Evolutionary conservation across 768 basidiomycete species (phyloP), one percentile per base, ranked within the genome.

Genomic region (Tricholoma hemisulphureum): DNA sequence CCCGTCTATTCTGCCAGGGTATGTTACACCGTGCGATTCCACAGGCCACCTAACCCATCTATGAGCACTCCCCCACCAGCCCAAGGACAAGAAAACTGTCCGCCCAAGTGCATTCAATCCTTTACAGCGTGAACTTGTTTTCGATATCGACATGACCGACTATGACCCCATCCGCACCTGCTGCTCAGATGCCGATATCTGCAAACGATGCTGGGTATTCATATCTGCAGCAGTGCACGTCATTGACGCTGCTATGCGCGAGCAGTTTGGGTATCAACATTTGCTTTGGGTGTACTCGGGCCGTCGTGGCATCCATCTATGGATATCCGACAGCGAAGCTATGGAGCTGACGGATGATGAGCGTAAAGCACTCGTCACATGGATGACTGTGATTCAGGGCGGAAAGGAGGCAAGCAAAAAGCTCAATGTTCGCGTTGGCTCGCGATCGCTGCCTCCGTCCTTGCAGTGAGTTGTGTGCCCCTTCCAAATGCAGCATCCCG

Each of bases 141-240:
- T 99, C 70, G 97, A 99, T 84, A 98, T 99, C 69, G 97, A 99
- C 74, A 98, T 99, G 97, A 96, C 97, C 14, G 97, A 99, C 74
- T 99, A 98, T 74, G 96, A 99, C 70, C 79, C 87, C 45, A 84
- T 98, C 66, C 87, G 97, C 49, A 98, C 95, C 1, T 99, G 97
- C 73, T 98, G 97, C 75, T 86, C 87, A 11, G 91, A 84, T 49
- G 92, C 94, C 45, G 87, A 83, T 56, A 96, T 99, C 71, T 99
- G 97, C 76, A 83, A 80, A 60, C 83, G 87, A 37, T 99, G 97
- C 73, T 99, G 97, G 97, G 83, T 80, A 2, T 99, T 95, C 76
- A 98, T 99, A 67, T 83, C 91, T 13, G 88, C 88, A 34, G 96
- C 97, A 0, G 95, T 97, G 41, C 86, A 84, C 63, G 89, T 98